Evolutionary conservation across 306 rosid genomes (phyloP).

Genomic region (Clitoria ternatea): DNA sequence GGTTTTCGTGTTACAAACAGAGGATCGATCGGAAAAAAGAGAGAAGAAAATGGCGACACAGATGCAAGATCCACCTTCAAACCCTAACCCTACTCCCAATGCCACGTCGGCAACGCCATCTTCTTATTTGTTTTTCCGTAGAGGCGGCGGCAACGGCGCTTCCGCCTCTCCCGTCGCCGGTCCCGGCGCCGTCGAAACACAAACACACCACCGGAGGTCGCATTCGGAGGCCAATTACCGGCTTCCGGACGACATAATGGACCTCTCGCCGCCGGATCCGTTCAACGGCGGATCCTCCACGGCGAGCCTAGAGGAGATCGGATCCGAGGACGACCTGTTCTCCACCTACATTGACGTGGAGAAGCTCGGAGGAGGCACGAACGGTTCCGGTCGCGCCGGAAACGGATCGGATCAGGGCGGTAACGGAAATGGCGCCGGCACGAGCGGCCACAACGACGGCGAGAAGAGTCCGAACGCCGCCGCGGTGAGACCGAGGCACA

Average conservation of each 20-base stretch:
- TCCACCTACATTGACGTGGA: constrained; percentile 94
- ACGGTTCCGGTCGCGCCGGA: constrained; percentile 28
- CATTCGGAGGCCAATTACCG: constrained; percentile 80
- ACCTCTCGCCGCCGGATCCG: constrained; percentile 72
- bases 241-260: constrained; percentile 77
- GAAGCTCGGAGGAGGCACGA: constrained; percentile 49
- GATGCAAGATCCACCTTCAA: constrained; percentile 64
- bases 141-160: background rate
- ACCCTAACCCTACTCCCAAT: constrained; percentile 35
- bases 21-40: constrained; percentile 25
- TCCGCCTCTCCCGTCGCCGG: background rate
- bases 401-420: constrained; percentile 51
- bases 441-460: constrained; percentile 38
- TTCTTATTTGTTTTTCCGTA: constrained; percentile 17
- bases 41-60: constrained; percentile 25
- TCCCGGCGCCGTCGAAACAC: constrained; percentile 15
- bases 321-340: constrained; percentile 95
- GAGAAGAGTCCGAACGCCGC: constrained; percentile 44
- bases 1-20: constrained; percentile 11
- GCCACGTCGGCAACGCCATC: constrained; percentile 4
- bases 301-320: constrained; percentile 85
- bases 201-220: constrained; percentile 56
- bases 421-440: constrained; percentile 36
- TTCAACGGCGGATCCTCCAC: constrained; percentile 80
- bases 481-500: constrained; percentile 51